A percentile compares a stretch with the other conserved stretches of the same genome.
Evolutionary conservation across 305 asterid genomes (phyloP).

Genomic region (Striga hermonthica): DNA sequence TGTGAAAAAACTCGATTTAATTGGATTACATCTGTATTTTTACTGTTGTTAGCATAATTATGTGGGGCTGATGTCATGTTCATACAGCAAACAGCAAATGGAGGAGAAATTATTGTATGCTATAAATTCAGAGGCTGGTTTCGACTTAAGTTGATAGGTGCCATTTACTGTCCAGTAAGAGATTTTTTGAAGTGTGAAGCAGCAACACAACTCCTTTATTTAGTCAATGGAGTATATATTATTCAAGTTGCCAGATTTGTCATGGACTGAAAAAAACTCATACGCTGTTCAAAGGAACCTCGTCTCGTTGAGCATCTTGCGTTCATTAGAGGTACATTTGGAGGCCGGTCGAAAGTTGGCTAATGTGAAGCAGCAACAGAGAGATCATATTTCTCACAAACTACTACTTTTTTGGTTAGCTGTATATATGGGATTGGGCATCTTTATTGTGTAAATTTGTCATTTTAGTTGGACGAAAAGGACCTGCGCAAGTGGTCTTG

Average conservation of each 20-base stretch:
- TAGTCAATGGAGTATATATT: slow-evolving; percentile 19
- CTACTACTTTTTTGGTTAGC: slow-evolving; percentile 28
- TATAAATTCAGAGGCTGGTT: slow-evolving; percentile 86
- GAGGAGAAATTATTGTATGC: slow-evolving; percentile 82
- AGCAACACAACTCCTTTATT: slow-evolving; percentile 18
- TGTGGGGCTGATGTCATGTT: slow-evolving; percentile 18
- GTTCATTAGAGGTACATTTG: slow-evolving; percentile 12
- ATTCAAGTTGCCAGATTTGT: neutral
- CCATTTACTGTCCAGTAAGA: slow-evolving; percentile 24
- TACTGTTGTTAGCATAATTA: slow-evolving; percentile 9
- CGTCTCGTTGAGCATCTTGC: slow-evolving; percentile 15
- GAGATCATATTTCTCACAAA: slow-evolving; percentile 11
- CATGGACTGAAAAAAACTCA: too few species aligned
- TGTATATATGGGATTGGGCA: slow-evolving; percentile 32
- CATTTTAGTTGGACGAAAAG: too few species aligned
- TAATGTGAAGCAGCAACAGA: slow-evolving; percentile 17
- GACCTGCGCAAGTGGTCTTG: too few species aligned
- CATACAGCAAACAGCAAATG: slow-evolving; percentile 82
- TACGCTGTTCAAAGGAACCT: too few species aligned
- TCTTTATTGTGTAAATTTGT: slow-evolving; percentile 33
- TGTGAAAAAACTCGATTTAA: neutral
- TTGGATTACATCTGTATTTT: neutral
- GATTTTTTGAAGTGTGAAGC: slow-evolving; percentile 8
- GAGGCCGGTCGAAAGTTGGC: slow-evolving; percentile 24
- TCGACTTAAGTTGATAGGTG: slow-evolving; percentile 72